Evolutionary conservation across 2,329 filamentous ascomycete species (phyloP), one percentile per base, ranked within the genome.

Genomic region (Pseudogymnoascus sp.): DNA sequence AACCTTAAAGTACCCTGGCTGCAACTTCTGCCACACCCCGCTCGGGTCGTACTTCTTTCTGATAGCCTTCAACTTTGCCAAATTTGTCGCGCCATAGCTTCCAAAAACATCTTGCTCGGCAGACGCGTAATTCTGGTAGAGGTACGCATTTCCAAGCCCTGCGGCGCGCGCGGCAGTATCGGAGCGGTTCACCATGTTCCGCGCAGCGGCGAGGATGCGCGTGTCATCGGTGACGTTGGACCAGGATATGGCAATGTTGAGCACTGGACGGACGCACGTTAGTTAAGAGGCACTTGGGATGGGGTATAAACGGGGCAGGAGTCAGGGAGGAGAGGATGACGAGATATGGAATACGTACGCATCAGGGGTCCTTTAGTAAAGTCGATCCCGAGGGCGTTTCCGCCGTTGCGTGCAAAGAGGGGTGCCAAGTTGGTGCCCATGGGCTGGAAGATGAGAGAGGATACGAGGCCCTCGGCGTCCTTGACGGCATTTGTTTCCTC

Each of bases 111-210:
- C 65, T 64, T 78, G 76, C 18, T 70, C 69, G 10, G 64, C 47
- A 12, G 73, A 69, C 2, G 75, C 75, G 62, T 78, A 78, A 62
- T 78, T 77, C 39, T 77, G 68, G 65, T 77, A 78, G 23, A 81
- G 64, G 36, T 73, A 79, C 0, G 71, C 71, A 61, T 76, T 72
- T 40, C 74, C 69, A 0, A 77, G 65, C 0, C 72, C 73, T 5
- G 70, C 68, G n/a, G 71, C 67, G 45, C 70, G 67, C 8, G 76
- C 73, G 2, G 71, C 68, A 0, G 66, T 66, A 11, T 73, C 68
- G 10, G 68, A 68, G 0, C 71, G 68, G 16, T 71, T 64, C 11
- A 76, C 60, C 1, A 73, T 67, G 1, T 70, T 71, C 11, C 69
- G 66, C 4, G 68, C 68, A 3, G 69, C 68, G 10, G 67, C 65